Percentiles rank a stretch among this genome's conserved stretches.
phyloP scores from a whole-genome alignment of 805 yeast species.

The Yamadazyma endophytica region DNA sequence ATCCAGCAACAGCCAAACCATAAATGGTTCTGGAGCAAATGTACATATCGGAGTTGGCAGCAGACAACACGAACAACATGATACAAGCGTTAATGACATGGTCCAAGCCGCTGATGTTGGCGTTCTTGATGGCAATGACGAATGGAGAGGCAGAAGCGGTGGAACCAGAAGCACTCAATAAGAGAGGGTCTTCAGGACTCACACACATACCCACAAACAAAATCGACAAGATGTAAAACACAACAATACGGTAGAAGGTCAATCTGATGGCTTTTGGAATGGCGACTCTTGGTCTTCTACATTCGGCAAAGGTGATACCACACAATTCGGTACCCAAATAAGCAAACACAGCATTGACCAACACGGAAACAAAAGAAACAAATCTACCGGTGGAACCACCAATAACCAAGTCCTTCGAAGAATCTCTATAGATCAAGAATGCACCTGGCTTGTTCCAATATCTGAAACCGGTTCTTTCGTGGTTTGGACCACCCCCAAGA shows the following conservation, averaged over 20 bases:
- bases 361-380: conserved; percentile 57
- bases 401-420: conserved; percentile 27
- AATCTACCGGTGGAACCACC: conserved; percentile 50
- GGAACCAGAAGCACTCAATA: conserved; percentile 48
- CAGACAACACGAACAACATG: conserved; percentile 72
- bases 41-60: conserved; percentile 76
- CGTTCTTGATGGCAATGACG: conserved; percentile 72
- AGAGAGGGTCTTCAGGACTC: conserved; percentile 49
- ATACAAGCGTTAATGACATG: conserved; percentile 77
- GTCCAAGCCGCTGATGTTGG: conserved; percentile 62
- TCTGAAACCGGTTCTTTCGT: conserved; percentile 70
- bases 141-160: conserved; percentile 79
- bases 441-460: conserved; percentile 73
- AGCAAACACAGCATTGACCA: conserved; percentile 66
- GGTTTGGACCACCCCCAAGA: conserved; percentile 75
- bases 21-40: conserved; percentile 73
- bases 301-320: conserved; percentile 73
- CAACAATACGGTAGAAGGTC: conserved; percentile 63
- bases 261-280: conserved; percentile 70
- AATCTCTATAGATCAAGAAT: conserved; percentile 45
- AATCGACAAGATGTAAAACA: conserved; percentile 61
- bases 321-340: conserved; percentile 67
- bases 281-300: conserved; percentile 58
- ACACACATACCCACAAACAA: conserved; percentile 67
- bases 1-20: conserved; percentile 67